Percentiles rank a stretch among this genome's conserved stretches.
These are phyloP conservation scores for Fusarium armeniacum DNA, from an alignment of 2,329 filamentous ascomycete species.

Conservation along the genomic window DNA sequence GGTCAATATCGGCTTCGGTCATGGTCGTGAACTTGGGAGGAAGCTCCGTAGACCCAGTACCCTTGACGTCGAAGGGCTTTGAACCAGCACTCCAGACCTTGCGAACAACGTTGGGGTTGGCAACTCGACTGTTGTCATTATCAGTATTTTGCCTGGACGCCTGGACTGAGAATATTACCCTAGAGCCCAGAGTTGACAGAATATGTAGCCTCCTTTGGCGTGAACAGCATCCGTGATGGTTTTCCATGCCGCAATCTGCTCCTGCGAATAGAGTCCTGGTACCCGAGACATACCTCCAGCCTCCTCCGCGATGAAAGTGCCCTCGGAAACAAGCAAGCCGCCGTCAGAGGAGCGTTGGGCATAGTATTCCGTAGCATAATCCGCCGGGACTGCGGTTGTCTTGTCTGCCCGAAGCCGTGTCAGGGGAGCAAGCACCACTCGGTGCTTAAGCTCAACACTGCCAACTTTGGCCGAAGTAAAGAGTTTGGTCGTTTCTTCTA, in stretches of 20 bases:
- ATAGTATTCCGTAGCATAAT: constrained; percentile 62
- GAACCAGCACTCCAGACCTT: constrained; percentile 42
- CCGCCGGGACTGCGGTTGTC: constrained; percentile 45
- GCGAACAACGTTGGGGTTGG: constrained; percentile 38
- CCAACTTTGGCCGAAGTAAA: constrained; percentile 61
- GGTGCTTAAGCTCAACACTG: constrained; percentile 55
- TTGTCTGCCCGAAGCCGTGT: constrained; percentile 66
- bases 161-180: constrained; percentile 68
- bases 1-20: constrained; percentile 74
- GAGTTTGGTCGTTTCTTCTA: constrained; percentile 48
- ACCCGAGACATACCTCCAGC: constrained; percentile 51
- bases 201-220: constrained; percentile 71
- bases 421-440: constrained; percentile 69
- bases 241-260: constrained; percentile 72
- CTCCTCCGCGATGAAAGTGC: constrained; percentile 59
- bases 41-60: constrained; percentile 20
- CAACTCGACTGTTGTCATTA: constrained; percentile 31
- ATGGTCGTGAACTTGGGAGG: constrained; percentile 62
- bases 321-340: constrained; percentile 61
- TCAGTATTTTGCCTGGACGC: constrained; percentile 4
- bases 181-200: constrained; percentile 73
- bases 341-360: constrained; percentile 61
- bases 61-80: constrained; percentile 23
- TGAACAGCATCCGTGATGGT: constrained; percentile 74
- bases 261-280: constrained; percentile 67